These are phyloP conservation scores for Hygrophorus pudorinus DNA, from an alignment of 768 basidiomycete genomes.

Conservation along the genomic window DNA sequence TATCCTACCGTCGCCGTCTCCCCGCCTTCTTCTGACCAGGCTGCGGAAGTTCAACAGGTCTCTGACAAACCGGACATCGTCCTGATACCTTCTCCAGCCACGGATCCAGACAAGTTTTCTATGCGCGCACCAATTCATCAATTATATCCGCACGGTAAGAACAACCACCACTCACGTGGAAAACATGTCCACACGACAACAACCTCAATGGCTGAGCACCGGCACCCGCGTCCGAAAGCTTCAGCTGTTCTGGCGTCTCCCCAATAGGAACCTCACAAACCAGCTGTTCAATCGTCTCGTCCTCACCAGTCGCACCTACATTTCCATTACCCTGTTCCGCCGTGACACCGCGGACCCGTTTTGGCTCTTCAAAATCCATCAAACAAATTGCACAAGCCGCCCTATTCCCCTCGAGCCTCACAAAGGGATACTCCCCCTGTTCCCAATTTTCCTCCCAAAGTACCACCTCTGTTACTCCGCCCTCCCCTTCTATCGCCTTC, in stretches of 20 bases:
- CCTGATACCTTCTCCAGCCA: slow-evolving; percentile 83
- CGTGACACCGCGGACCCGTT: slow-evolving; percentile 17
- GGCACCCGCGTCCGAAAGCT: slow-evolving; percentile 62
- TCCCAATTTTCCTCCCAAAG: slow-evolving; percentile 80
- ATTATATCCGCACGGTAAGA: background rate
- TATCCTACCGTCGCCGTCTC: background rate
- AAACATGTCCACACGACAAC: slow-evolving; percentile 77
- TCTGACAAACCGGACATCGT: slow-evolving; percentile 81
- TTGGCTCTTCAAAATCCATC: slow-evolving; percentile 76
- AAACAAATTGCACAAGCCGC: slow-evolving; percentile 81
- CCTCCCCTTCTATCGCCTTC: slow-evolving; percentile 10
- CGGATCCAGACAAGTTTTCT: slow-evolving; percentile 86
- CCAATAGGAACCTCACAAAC: slow-evolving; percentile 23
- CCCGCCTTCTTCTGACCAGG: slow-evolving; percentile 22
- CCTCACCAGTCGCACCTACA: slow-evolving; percentile 8
- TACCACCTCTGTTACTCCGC: slow-evolving; percentile 21
- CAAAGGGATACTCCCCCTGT: slow-evolving; percentile 67
- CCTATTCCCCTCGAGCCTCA: slow-evolving; percentile 71
- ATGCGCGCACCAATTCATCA: slow-evolving; percentile 8
- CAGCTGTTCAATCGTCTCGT: slow-evolving; percentile 4
- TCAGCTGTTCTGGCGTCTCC: slow-evolving; percentile 30
- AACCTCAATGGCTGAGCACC: slow-evolving; percentile 70
- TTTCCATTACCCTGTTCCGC: background rate
- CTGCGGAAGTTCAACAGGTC: slow-evolving; percentile 48
- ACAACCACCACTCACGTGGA: slow-evolving; percentile 56